phyloP scores from a whole-genome alignment of 805 yeast genomes.

The Cephaloascus fragrans region DNA sequence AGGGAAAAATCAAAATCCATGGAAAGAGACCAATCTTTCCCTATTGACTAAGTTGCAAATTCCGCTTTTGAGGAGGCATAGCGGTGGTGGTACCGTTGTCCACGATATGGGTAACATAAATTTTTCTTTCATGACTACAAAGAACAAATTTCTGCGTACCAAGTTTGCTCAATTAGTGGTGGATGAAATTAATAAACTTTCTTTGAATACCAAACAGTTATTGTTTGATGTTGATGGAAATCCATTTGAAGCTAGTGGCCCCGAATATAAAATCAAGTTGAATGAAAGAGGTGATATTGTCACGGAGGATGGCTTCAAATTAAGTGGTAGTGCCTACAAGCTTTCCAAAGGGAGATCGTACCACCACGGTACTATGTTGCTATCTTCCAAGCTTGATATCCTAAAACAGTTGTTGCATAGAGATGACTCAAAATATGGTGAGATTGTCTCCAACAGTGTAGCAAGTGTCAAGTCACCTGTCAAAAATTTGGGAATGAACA shows the following conservation, averaged over 20 bases:
- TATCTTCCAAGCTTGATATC: constrained; percentile 51
- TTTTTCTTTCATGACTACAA: constrained; percentile 68
- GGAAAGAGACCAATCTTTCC: constrained; percentile 70
- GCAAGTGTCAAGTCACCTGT: constrained; percentile 80
- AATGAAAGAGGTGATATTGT: constrained; percentile 79
- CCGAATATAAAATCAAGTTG: constrained; percentile 25
- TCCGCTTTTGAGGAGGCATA: constrained; percentile 66
- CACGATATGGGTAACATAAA: constrained; percentile 88
- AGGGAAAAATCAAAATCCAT: constrained; percentile 95
- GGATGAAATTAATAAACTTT: constrained; percentile 17
- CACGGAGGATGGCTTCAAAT: constrained; percentile 39
- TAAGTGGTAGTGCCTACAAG: constrained; percentile 92
- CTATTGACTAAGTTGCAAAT: constrained; percentile 37
- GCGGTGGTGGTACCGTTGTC: constrained; percentile 97
- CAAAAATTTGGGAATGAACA: constrained; percentile 43
- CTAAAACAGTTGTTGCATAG: constrained; percentile 52
- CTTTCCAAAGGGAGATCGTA: constrained; percentile 72
- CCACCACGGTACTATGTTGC: constrained; percentile 94
- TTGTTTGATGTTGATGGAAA: too few species aligned
- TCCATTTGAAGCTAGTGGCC: neutral
- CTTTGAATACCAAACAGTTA: too few species aligned
- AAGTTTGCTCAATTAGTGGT: constrained; percentile 42
- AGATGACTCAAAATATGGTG: constrained; percentile 25
- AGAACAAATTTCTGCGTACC: constrained; percentile 52
- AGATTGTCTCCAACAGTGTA: constrained; percentile 43